Evolutionary conservation across 768 basidiomycete genomes (phyloP), one percentile per base, ranked within the genome.

Genomic region (Naematelia encephala): DNA sequence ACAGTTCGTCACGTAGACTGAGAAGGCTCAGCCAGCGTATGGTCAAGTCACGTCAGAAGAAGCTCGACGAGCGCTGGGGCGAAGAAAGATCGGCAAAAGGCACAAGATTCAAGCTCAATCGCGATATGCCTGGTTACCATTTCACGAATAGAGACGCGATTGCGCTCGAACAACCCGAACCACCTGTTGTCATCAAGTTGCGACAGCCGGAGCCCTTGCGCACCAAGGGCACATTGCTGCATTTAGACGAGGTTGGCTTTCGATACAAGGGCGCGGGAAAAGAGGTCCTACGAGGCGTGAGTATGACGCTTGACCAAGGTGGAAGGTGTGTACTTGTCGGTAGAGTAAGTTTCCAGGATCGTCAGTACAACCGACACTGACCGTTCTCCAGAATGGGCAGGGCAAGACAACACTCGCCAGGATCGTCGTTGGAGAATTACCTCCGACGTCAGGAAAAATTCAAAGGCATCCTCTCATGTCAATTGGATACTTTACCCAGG

Each of bases 401-500:
- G 84, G 84, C 30, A 86, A 85, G 69, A 82, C 82, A 5, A 85
- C 85, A 0, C 65, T 86, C 8, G 83, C 83, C 1, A 72, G 72
- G 42, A 66, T 76, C n/a, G 66, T 79, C 12, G 47, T 70, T 4
- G 73, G 75, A 8, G 60, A 64, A 13, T 71, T 83, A 21, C 67
- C 73, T 23, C 82, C 84, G 0, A 78, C 75, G 5, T 69, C 66
- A 3, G 86, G 86, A 8, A 80, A 73, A 26, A 80, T 86, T 10
- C 79, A 76, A 27, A 79, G 79, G 27, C 86, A 87, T 71, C 81
- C 85, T 3, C 77, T 80, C 4, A 77, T 82, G 27, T 79, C 79
- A 19, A 82, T 87, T 34, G 84, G 83, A 1, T 85, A 84, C 74
- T 87, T 84, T 66, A 81, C 81, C 0, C 86, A 87, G 65, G 62